Evolutionary conservation across 257 asterid genomes (phyloP), one percentile per base, ranked within the genome.

Genomic region (Galeopsis tetrahit): DNA sequence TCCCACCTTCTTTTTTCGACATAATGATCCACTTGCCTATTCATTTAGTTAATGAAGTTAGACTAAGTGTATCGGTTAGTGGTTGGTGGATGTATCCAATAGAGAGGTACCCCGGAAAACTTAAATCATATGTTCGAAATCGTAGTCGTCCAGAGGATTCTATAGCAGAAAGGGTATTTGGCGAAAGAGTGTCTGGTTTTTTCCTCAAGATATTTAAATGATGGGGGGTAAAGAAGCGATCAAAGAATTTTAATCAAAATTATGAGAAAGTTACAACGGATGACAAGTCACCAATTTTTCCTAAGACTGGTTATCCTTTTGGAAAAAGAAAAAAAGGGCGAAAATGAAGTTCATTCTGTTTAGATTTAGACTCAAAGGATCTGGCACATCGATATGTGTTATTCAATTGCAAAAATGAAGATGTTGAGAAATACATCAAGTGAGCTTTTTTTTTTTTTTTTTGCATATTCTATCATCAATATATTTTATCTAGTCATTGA

Each of bases 1-100:
- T 70, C n/a, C 68, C 58, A 17, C 68, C 57, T 13, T 51, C 57
- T 3, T 51, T 10, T 43, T 43, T 43, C 9, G 49, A 43, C n/a
- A 7, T 43, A 6, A 38, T 38, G 42, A 38, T 38, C 42, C 7
- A 38, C 7, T 7, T 69, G 35, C 66, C 66, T 31, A 38, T 69
- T 9, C 66, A 69, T 40, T 70, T 70, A 21, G 69, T 49, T 10
- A 49, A 49, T 49, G 56, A 51, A 51, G 57, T 51, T 51, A 51
- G 52, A n/a, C 28, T 51, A n/a, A 51, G 57, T 51, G 57, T 31
- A 51, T 31, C 9, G 2, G 28, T 51, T 3, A 14, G 57, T 51
- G 15, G 38, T 28, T 17, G 55, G 46, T 69, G 66, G 74, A 69
- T 69, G 74, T 70, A 57, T 28, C 66, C 44, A 0, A 31, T 58